phyloP scores from a whole-genome alignment of 1,284 basidiomycete genomes.

The Microstroma glucosiphilum region DNA sequence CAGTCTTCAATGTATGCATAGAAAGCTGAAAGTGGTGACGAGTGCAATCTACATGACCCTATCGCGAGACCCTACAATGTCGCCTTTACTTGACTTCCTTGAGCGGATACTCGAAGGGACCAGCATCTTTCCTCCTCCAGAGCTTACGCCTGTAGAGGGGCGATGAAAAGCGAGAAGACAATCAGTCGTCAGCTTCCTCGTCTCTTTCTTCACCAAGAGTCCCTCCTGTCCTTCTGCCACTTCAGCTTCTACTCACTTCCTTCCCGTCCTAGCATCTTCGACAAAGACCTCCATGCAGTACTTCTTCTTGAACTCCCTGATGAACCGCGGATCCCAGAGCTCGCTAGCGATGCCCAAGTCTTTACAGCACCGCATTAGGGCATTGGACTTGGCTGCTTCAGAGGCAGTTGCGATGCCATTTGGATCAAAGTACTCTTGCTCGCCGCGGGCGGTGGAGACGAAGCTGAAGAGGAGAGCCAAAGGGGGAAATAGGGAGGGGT shows the following conservation, averaged over 20 bases:
- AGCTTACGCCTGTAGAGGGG: constrained; percentile 32
- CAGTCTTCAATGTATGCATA: neutral
- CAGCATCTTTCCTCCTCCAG: constrained; percentile 48
- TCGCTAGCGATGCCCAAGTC: constrained; percentile 93
- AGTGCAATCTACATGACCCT: no score
- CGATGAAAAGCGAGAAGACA: neutral
- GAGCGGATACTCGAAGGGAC: constrained; percentile 47
- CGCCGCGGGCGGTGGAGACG: constrained; percentile 83
- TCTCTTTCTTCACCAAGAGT: neutral
- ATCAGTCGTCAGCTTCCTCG: neutral
- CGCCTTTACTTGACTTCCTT: constrained; percentile 36
- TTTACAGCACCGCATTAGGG: constrained; percentile 95
- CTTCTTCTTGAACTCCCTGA: constrained; percentile 82
- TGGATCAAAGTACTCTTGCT: constrained; percentile 94
- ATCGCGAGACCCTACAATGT: no score
- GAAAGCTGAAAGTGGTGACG: neutral
- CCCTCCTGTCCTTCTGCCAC: constrained; percentile 47
- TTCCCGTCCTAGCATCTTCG: constrained; percentile 73
- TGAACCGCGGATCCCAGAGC: constrained; percentile 94
- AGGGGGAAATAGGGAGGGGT: neutral
- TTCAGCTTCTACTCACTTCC: constrained; percentile 61
- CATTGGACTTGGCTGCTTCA: constrained; percentile 93
- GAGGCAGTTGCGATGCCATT: constrained; percentile 85
- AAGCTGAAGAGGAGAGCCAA: constrained; percentile 59
- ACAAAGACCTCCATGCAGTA: constrained; percentile 79